These are phyloP conservation scores for Epichloe gansuensis DNA, from an alignment of 2,329 filamentous ascomycete species.

Conservation along the genomic window DNA sequence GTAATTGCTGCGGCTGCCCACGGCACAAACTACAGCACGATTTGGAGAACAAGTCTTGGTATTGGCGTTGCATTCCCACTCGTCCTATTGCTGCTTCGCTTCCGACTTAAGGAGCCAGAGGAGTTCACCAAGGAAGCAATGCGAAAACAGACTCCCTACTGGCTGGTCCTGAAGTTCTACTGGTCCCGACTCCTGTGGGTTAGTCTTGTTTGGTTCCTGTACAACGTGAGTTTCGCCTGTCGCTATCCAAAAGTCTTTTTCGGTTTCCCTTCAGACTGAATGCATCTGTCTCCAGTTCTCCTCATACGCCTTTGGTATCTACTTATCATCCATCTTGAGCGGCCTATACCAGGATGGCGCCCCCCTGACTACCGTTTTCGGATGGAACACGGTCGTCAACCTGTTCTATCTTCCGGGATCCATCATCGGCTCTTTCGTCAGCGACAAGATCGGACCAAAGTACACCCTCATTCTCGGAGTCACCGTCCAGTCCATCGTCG, in stretches of 20 bases:
- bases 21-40: slow-evolving; percentile 52
- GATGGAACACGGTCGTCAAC: slow-evolving; percentile 82
- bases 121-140: slow-evolving; percentile 62
- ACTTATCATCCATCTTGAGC: slow-evolving; percentile 39
- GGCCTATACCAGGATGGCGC: slow-evolving; percentile 51
- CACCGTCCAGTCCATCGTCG: slow-evolving; percentile 58
- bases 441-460: slow-evolving; percentile 67
- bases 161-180: slow-evolving; percentile 51
- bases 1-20: slow-evolving; percentile 43
- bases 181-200: slow-evolving; percentile 57
- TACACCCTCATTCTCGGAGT: slow-evolving; percentile 62
- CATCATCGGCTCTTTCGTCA: slow-evolving; percentile 60
- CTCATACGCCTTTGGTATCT: slow-evolving; percentile 70
- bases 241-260: too few relatives aligned
- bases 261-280: slow-evolving; percentile 19
- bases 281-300: slow-evolving; percentile 71
- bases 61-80: slow-evolving; percentile 71
- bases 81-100: slow-evolving; percentile 54
- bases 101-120: slow-evolving; percentile 66
- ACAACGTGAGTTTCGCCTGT: too few relatives aligned
- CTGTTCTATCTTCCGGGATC: slow-evolving; percentile 81
- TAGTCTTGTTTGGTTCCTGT: slow-evolving; percentile 51
- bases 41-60: slow-evolving; percentile 73
- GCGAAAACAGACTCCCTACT: slow-evolving; percentile 44
- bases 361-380: slow-evolving; percentile 64